Evolutionary conservation across 495 filamentous ascomycete species (phyloP), one percentile per base, ranked within the genome.

Genomic region (Hyaloscypha hepaticicola): DNA sequence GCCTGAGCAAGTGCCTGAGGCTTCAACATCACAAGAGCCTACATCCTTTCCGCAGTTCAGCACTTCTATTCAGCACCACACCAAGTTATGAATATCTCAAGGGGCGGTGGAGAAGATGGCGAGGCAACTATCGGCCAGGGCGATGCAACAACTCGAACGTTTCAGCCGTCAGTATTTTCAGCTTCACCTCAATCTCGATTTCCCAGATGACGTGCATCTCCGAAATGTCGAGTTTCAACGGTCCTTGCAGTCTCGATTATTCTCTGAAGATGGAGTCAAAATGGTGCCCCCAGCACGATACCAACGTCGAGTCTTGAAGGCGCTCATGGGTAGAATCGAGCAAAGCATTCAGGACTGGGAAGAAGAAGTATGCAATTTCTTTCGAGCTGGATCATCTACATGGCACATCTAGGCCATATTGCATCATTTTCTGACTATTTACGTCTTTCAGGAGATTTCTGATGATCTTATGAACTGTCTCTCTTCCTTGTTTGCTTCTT

Each of bases 281-380:
- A 76, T 77, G 56, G 73, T 83, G 8, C 90, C 89, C 53, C 89
- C 90, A 45, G 75, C 76, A 25, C 75, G 84, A 19, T 96, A 96
- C 68, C 84, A 83, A 58, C 72, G 88, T n/a, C 82, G 86, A 49
- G 81, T 93, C 0, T 72, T 96, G 60, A 96, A 95, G 74, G 75
- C 81, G 61, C 77, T 96, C 49, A 73, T 89, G 2, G 69, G 79
- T 5, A 82, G 76, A 28, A 85, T 96, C 34, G 90, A 96, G 74
- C 74, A 78, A 11, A 78, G 85, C 25, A 87, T 95, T 26, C 75
- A 79, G 34, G 84, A 96, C 74, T 92, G 90, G 65, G 91, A 95
- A 59, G 80, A 88, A 77, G 87, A 96, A 88, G 92, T 96, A 87
- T 78, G 90, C 58, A 5, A 12, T 56, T 56, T 60, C 29, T 26